Evolutionary conservation across 176 grass and related monocot species (phyloP).

Genomic region (Juncus effusus): DNA sequence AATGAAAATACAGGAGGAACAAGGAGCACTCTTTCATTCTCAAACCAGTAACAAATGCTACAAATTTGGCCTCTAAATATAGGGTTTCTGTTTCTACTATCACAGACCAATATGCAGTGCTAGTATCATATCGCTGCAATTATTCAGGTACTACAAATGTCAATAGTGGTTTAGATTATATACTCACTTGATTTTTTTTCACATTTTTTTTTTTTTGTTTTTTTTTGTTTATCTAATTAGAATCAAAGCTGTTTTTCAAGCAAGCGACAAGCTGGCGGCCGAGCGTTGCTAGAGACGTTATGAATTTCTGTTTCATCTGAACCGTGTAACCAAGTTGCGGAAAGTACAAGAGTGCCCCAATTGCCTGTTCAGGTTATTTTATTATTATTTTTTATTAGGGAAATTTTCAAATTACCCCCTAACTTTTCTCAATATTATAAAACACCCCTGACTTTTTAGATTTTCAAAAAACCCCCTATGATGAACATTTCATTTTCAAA

Average conservation of each 20-base stretch:
- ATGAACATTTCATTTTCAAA: no score
- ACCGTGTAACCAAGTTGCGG: conserved; percentile 40
- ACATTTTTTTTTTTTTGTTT: no score
- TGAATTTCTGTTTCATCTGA: conserved; percentile 85
- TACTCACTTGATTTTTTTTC: conserved; percentile 28
- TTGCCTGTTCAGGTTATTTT: conserved; percentile 91
- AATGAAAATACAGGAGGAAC: conserved; percentile 58
- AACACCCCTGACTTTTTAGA: no score
- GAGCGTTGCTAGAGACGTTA: conserved; percentile 75
- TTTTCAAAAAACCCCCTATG: no score
- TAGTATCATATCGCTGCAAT: conserved; percentile 89
- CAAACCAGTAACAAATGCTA: conserved; percentile 61
- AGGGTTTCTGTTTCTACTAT: conserved; percentile 32
- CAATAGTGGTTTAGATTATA: background rate
- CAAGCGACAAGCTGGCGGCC: conserved; percentile 79
- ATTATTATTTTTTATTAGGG: conserved; percentile 2
- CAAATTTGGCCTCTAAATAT: conserved; percentile 33
- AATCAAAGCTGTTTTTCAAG: conserved; percentile 98
- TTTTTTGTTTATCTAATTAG: conserved; percentile 41
- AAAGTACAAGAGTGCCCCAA: conserved; percentile 58
- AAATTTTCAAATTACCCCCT: no score
- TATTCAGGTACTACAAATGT: conserved; percentile 58
- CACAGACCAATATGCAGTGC: conserved; percentile 80
- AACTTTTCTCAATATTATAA: no score
- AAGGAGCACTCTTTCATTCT: conserved; percentile 98